Evolutionary conservation across 352 stramenopile genomes (phyloP).

Genomic region (Globisporangium megalacanthum): DNA sequence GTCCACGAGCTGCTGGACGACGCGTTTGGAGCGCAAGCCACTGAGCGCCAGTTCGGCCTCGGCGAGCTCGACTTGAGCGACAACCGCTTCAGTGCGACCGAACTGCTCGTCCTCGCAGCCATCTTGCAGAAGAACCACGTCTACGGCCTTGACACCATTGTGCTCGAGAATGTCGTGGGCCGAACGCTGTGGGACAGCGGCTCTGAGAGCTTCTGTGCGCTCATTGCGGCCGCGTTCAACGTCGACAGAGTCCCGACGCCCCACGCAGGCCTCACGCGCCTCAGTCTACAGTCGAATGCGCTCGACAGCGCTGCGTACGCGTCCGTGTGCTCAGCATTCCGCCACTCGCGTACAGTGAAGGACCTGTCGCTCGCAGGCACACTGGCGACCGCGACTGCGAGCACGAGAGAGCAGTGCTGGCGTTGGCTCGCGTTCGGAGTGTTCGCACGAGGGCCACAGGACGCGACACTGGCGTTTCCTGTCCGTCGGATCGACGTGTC

Average conservation of each 20-base stretch:
- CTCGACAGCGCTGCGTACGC: slow-evolving; percentile 1
- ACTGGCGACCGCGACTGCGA: slow-evolving; percentile 1
- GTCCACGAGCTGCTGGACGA: slow-evolving; percentile 4
- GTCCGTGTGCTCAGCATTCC: slow-evolving; percentile 6
- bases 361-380: slow-evolving; percentile 5
- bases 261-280: not conserved
- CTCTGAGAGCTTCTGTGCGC: not conserved
- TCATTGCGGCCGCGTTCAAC: slow-evolving; percentile 4
- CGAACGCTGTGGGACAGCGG: not conserved
- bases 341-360: not conserved
- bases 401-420: slow-evolving; percentile 10
- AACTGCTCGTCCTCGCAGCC: not conserved
- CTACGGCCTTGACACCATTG: slow-evolving; percentile 1
- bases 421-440: slow-evolving; percentile 12
- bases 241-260: not conserved
- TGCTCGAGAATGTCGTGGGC: slow-evolving; percentile 4
- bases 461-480: not conserved
- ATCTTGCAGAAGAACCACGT: slow-evolving; percentile 7
- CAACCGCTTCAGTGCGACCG: slow-evolving; percentile 3
- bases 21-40: not conserved
- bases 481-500: slow-evolving; percentile 7
- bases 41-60: not conserved
- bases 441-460: not conserved
- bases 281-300: slow-evolving; percentile 3
- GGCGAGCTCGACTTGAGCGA: slow-evolving; percentile 8